phyloP scores from a whole-genome alignment of 495 filamentous ascomycete species.

The Penicillium canescens region DNA sequence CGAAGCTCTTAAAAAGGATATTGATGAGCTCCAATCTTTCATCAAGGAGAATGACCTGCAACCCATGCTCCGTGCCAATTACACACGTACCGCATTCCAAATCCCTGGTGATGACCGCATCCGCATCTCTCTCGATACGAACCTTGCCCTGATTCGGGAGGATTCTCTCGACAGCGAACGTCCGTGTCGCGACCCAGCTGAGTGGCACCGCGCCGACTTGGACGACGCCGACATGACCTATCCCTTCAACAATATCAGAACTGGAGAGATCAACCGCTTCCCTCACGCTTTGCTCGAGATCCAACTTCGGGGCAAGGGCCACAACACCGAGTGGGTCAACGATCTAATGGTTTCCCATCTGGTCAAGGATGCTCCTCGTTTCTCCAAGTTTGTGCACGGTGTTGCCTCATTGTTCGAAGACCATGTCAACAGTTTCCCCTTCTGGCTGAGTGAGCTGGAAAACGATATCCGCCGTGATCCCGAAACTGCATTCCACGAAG shows the following conservation, averaged over 20 bases:
- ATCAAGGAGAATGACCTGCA: conserved; percentile 75
- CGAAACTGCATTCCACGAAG: conserved; percentile 84
- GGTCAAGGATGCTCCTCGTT: conserved; percentile 82
- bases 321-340: conserved; percentile 80
- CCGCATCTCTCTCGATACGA: conserved; percentile 88
- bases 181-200: conserved; percentile 80
- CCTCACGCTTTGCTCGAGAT: conserved; percentile 92
- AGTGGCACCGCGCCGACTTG: conserved; percentile 92
- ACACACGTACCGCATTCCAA: conserved; percentile 93
- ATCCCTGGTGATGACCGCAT: conserved; percentile 91
- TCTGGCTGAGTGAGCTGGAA: conserved; percentile 90
- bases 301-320: conserved; percentile 76
- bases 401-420: conserved; percentile 91
- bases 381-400: conserved; percentile 96
- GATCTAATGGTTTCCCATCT: conserved; percentile 92
- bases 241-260: conserved; percentile 80
- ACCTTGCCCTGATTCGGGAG: conserved; percentile 90
- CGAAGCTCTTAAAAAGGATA: conserved; percentile 63
- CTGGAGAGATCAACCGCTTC: conserved; percentile 90
- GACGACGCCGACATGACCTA: conserved; percentile 80
- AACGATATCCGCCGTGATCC: conserved; percentile 93
- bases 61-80: conserved; percentile 88
- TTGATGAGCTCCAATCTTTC: conserved; percentile 77
- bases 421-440: conserved; percentile 91
- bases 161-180: conserved; percentile 80